A percentile compares a stretch with the other conserved stretches of the same genome.
These are phyloP conservation scores for Acacia confusa DNA, from an alignment of 306 rosid genomes.

Conservation along the genomic window DNA sequence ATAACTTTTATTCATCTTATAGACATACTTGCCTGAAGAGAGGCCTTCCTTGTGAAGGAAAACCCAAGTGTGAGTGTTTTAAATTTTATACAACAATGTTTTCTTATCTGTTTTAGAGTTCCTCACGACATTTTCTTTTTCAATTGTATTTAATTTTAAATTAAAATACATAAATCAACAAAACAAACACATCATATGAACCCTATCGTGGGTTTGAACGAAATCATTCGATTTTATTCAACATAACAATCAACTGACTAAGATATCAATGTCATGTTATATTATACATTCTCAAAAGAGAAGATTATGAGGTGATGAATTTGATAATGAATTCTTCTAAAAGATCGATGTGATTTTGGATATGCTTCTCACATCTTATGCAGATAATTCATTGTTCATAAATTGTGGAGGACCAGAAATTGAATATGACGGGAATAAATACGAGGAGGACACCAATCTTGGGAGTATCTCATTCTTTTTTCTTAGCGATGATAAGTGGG, in stretches of 20 bases:
- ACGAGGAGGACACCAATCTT: slow-evolving; percentile 40
- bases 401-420: slow-evolving; percentile 42
- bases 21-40: not conserved
- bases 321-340: no score
- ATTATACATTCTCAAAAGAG: no score
- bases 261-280: no score
- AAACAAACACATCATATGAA: no score
- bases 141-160: no score
- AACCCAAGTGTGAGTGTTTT: not conserved
- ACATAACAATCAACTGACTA: no score
- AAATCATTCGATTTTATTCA: no score
- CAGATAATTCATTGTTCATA: slow-evolving; percentile 40
- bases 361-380: not conserved
- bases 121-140: no score
- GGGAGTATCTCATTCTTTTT: slow-evolving; percentile 43
- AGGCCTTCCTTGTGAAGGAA: not conserved
- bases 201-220: not conserved
- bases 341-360: not conserved
- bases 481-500: slow-evolving; percentile 42
- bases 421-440: slow-evolving; percentile 34
- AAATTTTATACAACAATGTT: not conserved
- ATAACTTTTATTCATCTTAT: no score
- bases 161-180: no score
- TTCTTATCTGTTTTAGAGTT: no score
- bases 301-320: no score